Evolutionary conservation across 148 eudicot genomes (phyloP).

Genomic region (Gaultheria prostrata): DNA sequence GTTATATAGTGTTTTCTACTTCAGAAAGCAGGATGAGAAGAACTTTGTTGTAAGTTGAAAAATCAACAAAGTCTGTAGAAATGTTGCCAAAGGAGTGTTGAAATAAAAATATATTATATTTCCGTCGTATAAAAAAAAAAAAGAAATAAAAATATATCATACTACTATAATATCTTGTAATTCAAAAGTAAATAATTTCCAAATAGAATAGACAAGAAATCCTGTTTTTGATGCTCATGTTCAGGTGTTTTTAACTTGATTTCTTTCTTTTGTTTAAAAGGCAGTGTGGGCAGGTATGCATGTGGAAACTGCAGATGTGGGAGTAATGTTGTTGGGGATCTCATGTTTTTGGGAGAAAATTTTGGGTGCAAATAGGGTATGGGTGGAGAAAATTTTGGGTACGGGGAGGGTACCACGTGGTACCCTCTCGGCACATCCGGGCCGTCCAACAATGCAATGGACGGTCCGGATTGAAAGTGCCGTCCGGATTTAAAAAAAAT

Average conservation of each 20-base stretch:
- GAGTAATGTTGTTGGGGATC: background rate
- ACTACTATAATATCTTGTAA: no score
- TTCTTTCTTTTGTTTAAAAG: background rate
- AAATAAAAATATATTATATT: background rate
- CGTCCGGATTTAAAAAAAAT: no score
- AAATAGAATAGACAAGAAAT: background rate
- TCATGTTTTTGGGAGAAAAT: background rate
- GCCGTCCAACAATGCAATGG: no score
- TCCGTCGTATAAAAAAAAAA: no score
- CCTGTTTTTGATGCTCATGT: background rate
- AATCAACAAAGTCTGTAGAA: background rate
- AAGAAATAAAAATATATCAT: background rate
- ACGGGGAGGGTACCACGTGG: no score
- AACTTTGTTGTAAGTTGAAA: background rate
- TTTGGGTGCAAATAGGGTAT: no score
- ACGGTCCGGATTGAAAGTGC: no score
- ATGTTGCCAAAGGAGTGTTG: background rate
- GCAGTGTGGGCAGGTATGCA: constrained; percentile 1
- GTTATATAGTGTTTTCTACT: constrained; percentile 32
- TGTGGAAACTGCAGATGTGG: constrained; percentile 7
- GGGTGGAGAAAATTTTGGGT: no score
- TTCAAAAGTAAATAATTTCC: background rate
- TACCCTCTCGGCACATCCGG: no score
- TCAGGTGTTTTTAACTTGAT: background rate
- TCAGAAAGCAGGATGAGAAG: constrained; percentile 27